Conservation (phyloP, 352 stramenopile species). For the Lagenidium sp. region DNA sequence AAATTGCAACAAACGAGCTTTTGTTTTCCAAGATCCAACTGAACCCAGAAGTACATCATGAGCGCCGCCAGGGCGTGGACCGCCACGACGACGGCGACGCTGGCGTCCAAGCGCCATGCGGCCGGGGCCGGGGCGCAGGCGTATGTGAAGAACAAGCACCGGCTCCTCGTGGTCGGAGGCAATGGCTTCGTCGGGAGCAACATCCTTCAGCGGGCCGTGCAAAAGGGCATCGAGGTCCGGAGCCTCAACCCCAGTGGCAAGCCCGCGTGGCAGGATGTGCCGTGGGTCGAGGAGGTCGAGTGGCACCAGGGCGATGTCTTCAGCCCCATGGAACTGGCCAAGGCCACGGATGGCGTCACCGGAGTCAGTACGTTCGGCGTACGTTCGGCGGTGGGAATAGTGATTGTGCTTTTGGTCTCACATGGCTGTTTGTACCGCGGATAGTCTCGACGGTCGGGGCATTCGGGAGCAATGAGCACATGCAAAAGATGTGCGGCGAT, state of each 20-base stretch:
- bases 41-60: too few relatives aligned
- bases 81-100: too few relatives aligned
- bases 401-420: too few relatives aligned
- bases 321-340: slow-evolving; percentile 43
- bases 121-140: too few relatives aligned
- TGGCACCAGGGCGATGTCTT: slow-evolving; percentile 86
- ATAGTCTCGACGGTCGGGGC: slow-evolving; percentile 82
- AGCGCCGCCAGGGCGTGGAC: too few relatives aligned
- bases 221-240: slow-evolving; percentile 82
- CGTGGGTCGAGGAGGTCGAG: slow-evolving; percentile 81
- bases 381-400: too few relatives aligned
- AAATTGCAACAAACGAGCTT: too few relatives aligned
- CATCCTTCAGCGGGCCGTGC: slow-evolving; percentile 78
- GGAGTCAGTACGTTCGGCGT: slow-evolving; percentile 54
- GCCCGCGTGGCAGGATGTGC: slow-evolving; percentile 67
- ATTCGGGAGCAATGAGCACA: slow-evolving; percentile 84
- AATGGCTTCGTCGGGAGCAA: slow-evolving; percentile 89
- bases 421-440: too few relatives aligned
- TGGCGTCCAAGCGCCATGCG: too few relatives aligned
- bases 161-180: slow-evolving; percentile 79
- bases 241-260: slow-evolving; percentile 81
- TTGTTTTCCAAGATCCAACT: too few relatives aligned
- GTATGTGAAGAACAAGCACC: slow-evolving; percentile 51
- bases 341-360: slow-evolving; percentile 63
- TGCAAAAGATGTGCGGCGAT: slow-evolving; percentile 87